These are phyloP conservation scores for Skeletonema potamos DNA, from an alignment of 108 stramenopile genomes.

Conservation along the genomic window DNA sequence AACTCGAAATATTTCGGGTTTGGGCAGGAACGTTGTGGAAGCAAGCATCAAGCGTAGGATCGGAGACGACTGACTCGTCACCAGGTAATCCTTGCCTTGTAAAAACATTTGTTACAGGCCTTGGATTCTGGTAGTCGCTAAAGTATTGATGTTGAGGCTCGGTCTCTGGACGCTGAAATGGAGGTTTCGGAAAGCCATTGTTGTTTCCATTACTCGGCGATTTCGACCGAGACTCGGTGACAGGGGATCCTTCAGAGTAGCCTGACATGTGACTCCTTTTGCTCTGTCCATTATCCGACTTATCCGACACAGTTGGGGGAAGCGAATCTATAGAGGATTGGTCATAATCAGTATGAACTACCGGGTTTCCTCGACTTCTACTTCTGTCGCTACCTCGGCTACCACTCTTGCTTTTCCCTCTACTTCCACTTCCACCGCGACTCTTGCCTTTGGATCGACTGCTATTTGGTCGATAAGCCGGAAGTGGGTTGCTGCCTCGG, in stretches of 20 bases:
- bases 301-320: neutral
- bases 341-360: neutral
- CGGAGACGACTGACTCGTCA: conserved; percentile 8
- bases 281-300: neutral
- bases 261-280: neutral
- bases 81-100: neutral
- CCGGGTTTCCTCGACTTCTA: neutral
- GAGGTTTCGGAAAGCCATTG: conserved; percentile 22
- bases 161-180: conserved; percentile 4
- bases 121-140: neutral
- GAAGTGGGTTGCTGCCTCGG: neutral
- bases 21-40: neutral
- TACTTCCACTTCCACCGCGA: neutral
- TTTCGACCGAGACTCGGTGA: neutral
- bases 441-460: too few relatives aligned
- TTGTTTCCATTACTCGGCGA: neutral
- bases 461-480: too few relatives aligned
- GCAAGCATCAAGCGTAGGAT: conserved; percentile 32
- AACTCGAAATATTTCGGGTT: neutral
- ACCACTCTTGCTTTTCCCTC: neutral
- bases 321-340: neutral
- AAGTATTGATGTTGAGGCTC: neutral
- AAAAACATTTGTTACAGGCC: neutral
- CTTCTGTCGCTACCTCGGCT: neutral
- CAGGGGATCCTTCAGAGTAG: neutral